phyloP scores from a whole-genome alignment of 352 stramenopile genomes.

The Lagenidium sp. region DNA sequence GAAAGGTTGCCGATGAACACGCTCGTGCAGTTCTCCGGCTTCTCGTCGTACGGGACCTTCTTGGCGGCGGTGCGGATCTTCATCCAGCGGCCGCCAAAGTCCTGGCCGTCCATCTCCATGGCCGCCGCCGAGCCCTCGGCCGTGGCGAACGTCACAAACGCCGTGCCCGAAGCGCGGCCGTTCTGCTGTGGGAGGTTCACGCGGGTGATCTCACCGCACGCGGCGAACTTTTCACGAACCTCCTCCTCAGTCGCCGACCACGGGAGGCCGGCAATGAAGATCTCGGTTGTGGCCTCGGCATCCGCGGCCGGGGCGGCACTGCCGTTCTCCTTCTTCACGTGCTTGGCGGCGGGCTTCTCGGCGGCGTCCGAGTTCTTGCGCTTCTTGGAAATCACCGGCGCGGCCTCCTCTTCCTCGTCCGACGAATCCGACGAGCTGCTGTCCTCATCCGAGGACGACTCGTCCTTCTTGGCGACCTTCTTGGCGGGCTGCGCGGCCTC shows the following conservation, averaged over 20 bases:
- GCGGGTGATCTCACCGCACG: conserved; percentile 84
- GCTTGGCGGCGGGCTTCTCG: conserved; percentile 42
- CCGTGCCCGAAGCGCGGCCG: conserved; percentile 90
- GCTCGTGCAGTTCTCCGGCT: conserved; percentile 92
- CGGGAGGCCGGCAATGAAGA: conserved; percentile 92
- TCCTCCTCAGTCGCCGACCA: conserved; percentile 94
- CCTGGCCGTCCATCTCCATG: conserved; percentile 89
- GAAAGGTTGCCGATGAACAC: conserved; percentile 98
- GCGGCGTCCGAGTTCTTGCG: conserved; percentile 71
- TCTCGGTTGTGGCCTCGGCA: conserved; percentile 46
- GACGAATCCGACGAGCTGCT: conserved; percentile 16
- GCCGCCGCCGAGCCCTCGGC: conserved; percentile 63
- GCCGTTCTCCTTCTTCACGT: conserved; percentile 70
- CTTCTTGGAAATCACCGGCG: conserved; percentile 73
- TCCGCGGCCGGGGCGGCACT: conserved; percentile 33
- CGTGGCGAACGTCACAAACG: conserved; percentile 91
- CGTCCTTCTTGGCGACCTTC: conserved; percentile 31
- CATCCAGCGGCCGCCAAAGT: conserved; percentile 94
- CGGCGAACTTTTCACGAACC: conserved; percentile 90
- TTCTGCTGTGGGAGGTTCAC: conserved; percentile 86
- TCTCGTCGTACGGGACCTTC: conserved; percentile 84
- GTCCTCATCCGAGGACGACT: conserved; percentile 21
- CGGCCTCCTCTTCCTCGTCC: conserved; percentile 55
- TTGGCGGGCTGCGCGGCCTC: conserved; percentile 21
- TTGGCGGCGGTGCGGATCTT: conserved; percentile 89